Evolutionary conservation across 192 early-diverging fungal genomes (phyloP), one percentile per base, ranked within the genome.

Genomic region (Chytriomyces confervae): DNA sequence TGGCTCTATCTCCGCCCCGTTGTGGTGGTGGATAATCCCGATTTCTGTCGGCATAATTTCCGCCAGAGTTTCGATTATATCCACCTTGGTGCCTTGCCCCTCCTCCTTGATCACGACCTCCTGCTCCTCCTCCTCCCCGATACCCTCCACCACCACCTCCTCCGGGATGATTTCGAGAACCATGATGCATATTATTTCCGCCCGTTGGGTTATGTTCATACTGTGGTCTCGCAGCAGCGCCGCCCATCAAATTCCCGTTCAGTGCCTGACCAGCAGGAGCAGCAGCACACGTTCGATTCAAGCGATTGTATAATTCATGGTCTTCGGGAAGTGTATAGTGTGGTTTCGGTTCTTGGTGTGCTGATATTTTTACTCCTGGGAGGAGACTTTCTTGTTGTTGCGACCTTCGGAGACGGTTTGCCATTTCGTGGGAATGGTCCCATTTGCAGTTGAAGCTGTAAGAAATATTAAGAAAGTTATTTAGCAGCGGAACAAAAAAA

Each of bases 101-200:
- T 51, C 81, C 64, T 61, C 84, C 69, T 51, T 85, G 79, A 20
- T 84, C 82, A 68, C 84, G 72, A 4, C 84, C 76, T 53, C 87
- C 83, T 24, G 86, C 77, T 51, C 91, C 83, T 48, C 87, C 84
- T 61, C 83, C 72, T 46, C 88, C 79, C 46, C 81, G 76, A 47
- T 83, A 72, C 29, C 77, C 75, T 48, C 85, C 85, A 47, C 82
- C 78, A 77, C 84, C 70, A 46, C 82, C 36, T 1, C 36, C 36
- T 36, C 36, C 36, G 36, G 80, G 76, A 81, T 79, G 36, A 16
- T 16, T 16, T 29, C 36, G 36, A 5, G 13, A 36, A 16, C 23
- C 16, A 20, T 36, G 64, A 20, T 13, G 29, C 27, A 16, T 16
- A 27, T 29, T 1, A 20, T 16, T 16, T 36, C 36, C 36, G 36